Base-by-base conservation (phyloP, 2,329 filamentous ascomycete genomes). In the Botrytis porri region DNA sequence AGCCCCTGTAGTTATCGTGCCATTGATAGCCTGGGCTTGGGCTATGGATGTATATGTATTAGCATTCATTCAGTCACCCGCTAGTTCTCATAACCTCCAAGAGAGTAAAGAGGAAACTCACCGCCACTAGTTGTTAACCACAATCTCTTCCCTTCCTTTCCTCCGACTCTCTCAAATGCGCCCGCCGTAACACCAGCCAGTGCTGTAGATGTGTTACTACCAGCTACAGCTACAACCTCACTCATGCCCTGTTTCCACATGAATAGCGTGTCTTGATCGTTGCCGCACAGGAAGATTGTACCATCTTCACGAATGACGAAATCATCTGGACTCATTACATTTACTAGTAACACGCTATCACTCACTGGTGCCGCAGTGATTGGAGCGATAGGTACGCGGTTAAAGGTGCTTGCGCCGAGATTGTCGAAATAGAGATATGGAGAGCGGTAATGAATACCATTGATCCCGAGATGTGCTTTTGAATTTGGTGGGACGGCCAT, bases 371-470 rank as follows among this genome's bases (percentile, higher is more conserved):
- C 39, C 20, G 39, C 63, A 43, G 54, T 69, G 22, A 32, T 29
- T 35, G 41, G 63, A 8, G 37, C 63, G 25, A 72, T 60, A 29
- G n/a, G 51, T 41, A 69, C 54, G 41, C 51, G 60, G 35, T 59
- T 60, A 7, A 73, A 51, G 1, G 64, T 73, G 20, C n/a, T 69
- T 35, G 25, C 35, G 2, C 73, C 76, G 20, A 76, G 69, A 41
- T 80, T 80, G 37, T 76, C 74, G 61, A 75, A 80, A 73, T 79
- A 80, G 4, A 80, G 76, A 37, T 70, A 73, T 14, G 63, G 45
- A 18, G 73, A 69, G n/a, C 20, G 41, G 41, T 63, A 70, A 76
- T 80, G 75, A 32, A 80, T 48, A n/a, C 79, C 80, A 35, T 80
- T 77, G 51, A 77, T 74, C 2, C 74, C 79, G 6, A 74, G 71